phyloP scores from a whole-genome alignment of 331 rosid genomes.

The Dryas integrifolia region DNA sequence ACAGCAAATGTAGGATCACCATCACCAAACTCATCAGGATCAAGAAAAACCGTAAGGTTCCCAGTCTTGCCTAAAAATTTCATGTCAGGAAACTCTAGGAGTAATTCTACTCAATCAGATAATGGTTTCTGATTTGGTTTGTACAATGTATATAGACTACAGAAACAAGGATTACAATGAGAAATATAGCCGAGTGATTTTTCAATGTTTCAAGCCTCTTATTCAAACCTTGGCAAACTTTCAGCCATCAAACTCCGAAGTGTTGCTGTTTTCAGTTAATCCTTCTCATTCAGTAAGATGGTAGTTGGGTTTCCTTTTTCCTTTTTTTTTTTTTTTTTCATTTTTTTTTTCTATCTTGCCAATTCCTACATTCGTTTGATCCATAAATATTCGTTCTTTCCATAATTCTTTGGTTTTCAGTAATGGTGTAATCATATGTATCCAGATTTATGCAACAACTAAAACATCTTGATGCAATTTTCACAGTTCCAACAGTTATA shows the following conservation, averaged over 20 bases:
- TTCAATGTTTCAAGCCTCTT: slow-evolving; percentile 4
- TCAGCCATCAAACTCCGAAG: background rate
- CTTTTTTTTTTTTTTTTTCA: too few species aligned
- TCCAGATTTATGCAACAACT: slow-evolving; percentile 4
- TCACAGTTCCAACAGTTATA: slow-evolving; percentile 7
- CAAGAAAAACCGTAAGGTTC: slow-evolving; percentile 35
- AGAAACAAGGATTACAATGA: slow-evolving; percentile 2
- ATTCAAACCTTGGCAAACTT: background rate
- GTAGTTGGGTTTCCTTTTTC: too few species aligned
- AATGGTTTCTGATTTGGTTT: slow-evolving; percentile 28
- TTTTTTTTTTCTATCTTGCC: background rate
- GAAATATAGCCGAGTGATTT: slow-evolving; percentile 16
- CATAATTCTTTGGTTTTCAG: background rate
- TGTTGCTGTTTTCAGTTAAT: background rate
- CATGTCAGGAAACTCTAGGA: slow-evolving; percentile 42
- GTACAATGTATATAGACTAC: slow-evolving; percentile 23
- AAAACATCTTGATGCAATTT: background rate
- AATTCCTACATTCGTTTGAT: background rate
- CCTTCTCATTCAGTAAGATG: too few species aligned
- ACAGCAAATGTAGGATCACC: slow-evolving; percentile 28
- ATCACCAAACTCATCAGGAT: slow-evolving; percentile 21
- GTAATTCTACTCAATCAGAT: slow-evolving; percentile 37
- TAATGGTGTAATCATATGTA: background rate
- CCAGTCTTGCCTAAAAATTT: slow-evolving; percentile 44
- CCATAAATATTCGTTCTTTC: background rate